A percentile compares a stretch with the other conserved stretches of the same genome.
Evolutionary conservation across 305 asterid genomes (phyloP).

Genomic region (Andrographis paniculata): DNA sequence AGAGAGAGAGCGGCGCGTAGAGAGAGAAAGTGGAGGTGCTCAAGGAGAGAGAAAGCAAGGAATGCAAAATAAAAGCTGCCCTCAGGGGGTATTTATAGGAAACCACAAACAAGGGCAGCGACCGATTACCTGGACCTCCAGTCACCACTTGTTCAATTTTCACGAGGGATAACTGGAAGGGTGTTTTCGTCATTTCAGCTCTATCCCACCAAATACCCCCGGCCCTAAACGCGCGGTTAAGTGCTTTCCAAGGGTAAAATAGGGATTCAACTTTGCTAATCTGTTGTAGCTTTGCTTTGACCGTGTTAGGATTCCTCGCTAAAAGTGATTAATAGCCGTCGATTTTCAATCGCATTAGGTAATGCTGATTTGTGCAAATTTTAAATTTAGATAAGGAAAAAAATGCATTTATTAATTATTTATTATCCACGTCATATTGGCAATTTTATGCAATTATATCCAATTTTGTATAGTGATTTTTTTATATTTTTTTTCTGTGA

Average conservation of each 20-base stretch:
- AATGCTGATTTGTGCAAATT: no score
- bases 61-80: constrained; percentile 14
- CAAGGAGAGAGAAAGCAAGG: background rate
- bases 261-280: constrained; percentile 13
- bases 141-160: constrained; percentile 29
- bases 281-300: constrained; percentile 23
- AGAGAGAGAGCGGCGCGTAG: constrained; percentile 12
- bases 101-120: constrained; percentile 21
- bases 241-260: constrained; percentile 8
- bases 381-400: no score
- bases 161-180: constrained; percentile 37
- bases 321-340: constrained; percentile 16
- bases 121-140: constrained; percentile 32
- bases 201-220: constrained; percentile 23
- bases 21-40: constrained; percentile 13
- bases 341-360: constrained; percentile 17
- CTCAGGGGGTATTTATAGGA: constrained; percentile 67
- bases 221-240: background rate
- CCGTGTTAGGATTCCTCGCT: constrained; percentile 21
- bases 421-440: no score
- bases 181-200: constrained; percentile 14
- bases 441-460: no score
- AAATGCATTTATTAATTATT: no score
- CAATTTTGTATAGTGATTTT: no score
- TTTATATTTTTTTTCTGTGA: no score